Percentiles rank a stretch among this genome's conserved stretches.
These are phyloP conservation scores for Trametes elegans DNA, from an alignment of 768 basidiomycete genomes.

Conservation along the genomic window DNA sequence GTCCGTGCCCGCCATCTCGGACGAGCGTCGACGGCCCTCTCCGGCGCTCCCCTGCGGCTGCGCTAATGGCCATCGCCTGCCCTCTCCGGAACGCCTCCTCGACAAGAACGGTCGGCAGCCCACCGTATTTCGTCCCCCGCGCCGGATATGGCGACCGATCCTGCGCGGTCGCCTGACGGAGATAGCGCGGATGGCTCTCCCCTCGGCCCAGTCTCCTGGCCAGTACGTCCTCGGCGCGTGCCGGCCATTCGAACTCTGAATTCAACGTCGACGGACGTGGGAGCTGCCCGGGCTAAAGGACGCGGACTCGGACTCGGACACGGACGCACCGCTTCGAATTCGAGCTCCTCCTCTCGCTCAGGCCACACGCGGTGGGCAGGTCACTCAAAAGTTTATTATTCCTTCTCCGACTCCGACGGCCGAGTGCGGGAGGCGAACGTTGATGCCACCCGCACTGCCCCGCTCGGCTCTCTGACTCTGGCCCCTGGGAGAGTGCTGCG, in stretches of 20 bases:
- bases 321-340: conserved; percentile 10
- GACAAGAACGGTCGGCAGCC: conserved; percentile 5
- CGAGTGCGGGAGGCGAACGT: too few species aligned
- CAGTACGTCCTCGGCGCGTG: neutral
- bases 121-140: neutral
- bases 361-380: conserved; percentile 5
- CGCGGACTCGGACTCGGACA: conserved; percentile 13
- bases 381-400: conserved; percentile 26
- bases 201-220: neutral
- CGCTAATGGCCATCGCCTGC: conserved; percentile 1
- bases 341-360: too few species aligned
- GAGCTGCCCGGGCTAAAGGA: too few species aligned
- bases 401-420: conserved; percentile 13
- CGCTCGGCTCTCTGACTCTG: too few species aligned
- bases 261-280: too few species aligned
- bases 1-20: conserved; percentile 10
- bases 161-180: conserved; percentile 10
- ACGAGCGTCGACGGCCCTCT: conserved; percentile 8
- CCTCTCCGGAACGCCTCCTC: neutral
- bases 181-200: conserved; percentile 15
- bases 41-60: neutral
- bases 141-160: conserved; percentile 13
- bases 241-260: too few species aligned
- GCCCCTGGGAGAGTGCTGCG: too few species aligned
- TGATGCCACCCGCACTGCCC: too few species aligned